Base-by-base conservation (phyloP, 2,329 filamentous ascomycete species). In the Cladosporium sp. region DNA sequence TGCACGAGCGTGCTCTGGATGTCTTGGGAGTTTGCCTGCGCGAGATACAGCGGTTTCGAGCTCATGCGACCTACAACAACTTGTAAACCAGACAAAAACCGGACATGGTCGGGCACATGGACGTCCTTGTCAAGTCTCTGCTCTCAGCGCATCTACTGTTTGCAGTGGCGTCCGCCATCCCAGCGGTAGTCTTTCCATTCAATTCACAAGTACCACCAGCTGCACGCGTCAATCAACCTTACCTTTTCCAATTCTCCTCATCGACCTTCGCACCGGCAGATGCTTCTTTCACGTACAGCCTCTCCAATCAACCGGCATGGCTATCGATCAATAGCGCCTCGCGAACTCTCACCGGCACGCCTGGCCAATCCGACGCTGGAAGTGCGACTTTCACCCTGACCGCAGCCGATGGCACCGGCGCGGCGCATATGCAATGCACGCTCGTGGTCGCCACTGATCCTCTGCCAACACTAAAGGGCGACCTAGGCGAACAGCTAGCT, bases 141-240 rank as follows among this genome's bases (percentile, higher is more conserved):
- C 32, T 44, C 7, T 30, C 34, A 12, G 29, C 24, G 12, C 30
- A 20, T 32, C 32, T 43, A 30, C 15, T 43, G n/a, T 22, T 38
- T 6, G 13, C 32, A 36, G 6, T 17, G 3, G 22, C 37, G n/a
- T 29, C 29, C 32, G 66, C 67, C 50, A 57, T 54, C 19, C 69
- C 70, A 15, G 65, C 67, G 39, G 61, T 71, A 47, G 73, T 74
- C 41, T 92, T 91, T 59, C 89, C 89, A 1, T 77, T 95, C 67
- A 95, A 93, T 68, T 84, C 88, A 2, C 90, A 96, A 67, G 78
- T 95, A 1, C 89, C 89, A 27, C 85, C 86, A 3, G 85, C 91
- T 47, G 89, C 88, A 17, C 80, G 86, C 57, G 74, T 87, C 53
- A 80, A 78, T 36, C 64, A 84, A 59, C 74, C 77, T 2, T 93